Evolutionary conservation across 129 eudicot species (phyloP), one percentile per base, ranked within the genome.

Genomic region (Flaveria sonorensis): DNA sequence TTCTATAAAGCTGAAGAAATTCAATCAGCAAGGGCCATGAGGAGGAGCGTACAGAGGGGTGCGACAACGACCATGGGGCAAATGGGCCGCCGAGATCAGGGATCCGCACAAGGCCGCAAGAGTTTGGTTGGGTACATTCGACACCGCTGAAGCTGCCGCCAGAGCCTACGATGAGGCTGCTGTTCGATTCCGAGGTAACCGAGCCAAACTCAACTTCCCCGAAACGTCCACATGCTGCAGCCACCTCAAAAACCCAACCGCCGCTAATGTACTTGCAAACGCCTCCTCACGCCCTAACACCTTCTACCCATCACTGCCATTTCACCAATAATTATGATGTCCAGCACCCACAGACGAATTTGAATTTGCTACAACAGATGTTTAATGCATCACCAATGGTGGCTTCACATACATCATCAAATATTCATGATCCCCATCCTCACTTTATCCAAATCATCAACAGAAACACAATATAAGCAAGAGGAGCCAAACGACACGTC

Each of bases 1-100:
- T n/a, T n/a, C n/a, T n/a, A n/a, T n/a, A n/a, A n/a, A 10, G 39
- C 39, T 30, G 66, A 43, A 21, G 73, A 68, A 23, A 47, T 10
- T 19, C 18, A 20, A 10, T 2, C 56, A 69, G n/a, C 52, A 45
- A 46, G 52, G n/a, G n/a, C 19, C 0, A 40, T 12, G 55, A 10
- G n/a, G n/a, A n/a, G n/a, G n/a, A n/a, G n/a, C n/a, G 72, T 92
- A 92, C 82, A 81, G 97, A 83, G 97, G 97, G 51, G 97, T 92
- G 1, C 81, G 97, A 18, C 97, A 91, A 40, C 77, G 97, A 19
- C 97, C 97, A 18, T 91, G 97, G 97, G 97, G 97, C 4, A 91
- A 91, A 85, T 92, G 96, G 97, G 96, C 97, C 0, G 96, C 96
- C 3, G 97, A 92, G 53, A 92, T 92, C 59, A 72, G 97, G 56